Evolutionary conservation across 768 basidiomycete genomes (phyloP).

Genomic region (Cyathus striatus): DNA sequence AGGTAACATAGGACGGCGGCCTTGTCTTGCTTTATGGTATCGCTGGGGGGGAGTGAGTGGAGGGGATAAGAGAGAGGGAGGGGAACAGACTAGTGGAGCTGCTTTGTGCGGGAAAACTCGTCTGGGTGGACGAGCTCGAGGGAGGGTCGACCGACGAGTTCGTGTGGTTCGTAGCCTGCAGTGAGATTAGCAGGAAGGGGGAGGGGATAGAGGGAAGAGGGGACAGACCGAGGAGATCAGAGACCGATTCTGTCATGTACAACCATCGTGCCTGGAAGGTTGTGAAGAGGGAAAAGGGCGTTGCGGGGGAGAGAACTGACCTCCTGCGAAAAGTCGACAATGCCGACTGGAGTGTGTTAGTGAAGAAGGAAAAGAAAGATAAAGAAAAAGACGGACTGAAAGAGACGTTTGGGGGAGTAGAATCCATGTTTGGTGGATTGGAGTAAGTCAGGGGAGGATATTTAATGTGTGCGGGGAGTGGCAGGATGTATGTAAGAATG

Average conservation of each 20-base stretch:
- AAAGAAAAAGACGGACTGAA: slow-evolving; percentile 54
- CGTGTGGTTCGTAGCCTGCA: slow-evolving; percentile 68
- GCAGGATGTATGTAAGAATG: no score
- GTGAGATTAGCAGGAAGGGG: neutral
- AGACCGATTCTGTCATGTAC: slow-evolving; percentile 61
- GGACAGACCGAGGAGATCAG: slow-evolving; percentile 54
- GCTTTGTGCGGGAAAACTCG: slow-evolving; percentile 61
- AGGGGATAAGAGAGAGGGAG: slow-evolving; percentile 1
- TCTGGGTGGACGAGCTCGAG: slow-evolving; percentile 80
- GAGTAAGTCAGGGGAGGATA: slow-evolving; percentile 9
- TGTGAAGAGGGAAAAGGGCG: slow-evolving; percentile 2
- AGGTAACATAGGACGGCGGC: slow-evolving; percentile 76
- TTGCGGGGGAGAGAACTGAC: slow-evolving; percentile 25
- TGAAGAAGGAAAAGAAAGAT: slow-evolving; percentile 4
- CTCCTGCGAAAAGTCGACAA: slow-evolving; percentile 76
- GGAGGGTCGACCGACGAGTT: slow-evolving; percentile 64
- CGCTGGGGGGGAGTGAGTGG: slow-evolving; percentile 30
- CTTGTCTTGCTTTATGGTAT: slow-evolving; percentile 74
- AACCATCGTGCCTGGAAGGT: slow-evolving; percentile 54
- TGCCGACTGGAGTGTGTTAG: slow-evolving; percentile 48
- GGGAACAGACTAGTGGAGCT: slow-evolving; percentile 59
- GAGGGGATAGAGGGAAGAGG: neutral
- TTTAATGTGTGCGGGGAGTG: slow-evolving; percentile 6
- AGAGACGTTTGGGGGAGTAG: no score
- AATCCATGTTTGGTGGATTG: no score